Evolutionary conservation across 1,284 basidiomycete genomes (phyloP), one percentile per base, ranked within the genome.

Genomic region (Schizopora paradoxa): DNA sequence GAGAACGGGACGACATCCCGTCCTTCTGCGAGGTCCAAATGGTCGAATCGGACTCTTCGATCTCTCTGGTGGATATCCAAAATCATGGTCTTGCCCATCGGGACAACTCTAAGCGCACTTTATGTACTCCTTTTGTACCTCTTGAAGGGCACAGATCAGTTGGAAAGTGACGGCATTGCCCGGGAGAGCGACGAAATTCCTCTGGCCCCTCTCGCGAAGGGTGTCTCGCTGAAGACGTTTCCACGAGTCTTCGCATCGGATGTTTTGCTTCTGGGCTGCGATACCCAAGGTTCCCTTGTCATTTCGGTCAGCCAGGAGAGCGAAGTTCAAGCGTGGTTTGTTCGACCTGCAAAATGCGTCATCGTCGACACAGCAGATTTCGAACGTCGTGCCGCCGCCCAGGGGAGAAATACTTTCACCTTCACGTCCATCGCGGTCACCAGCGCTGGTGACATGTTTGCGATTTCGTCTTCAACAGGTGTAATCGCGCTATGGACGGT

Each of bases 101-200:
- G 80, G 2, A 72, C 73, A 1, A 95, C 92, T 0, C 86, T 87
- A 2, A 67, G 76, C 26, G 63, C 78, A 1, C 72, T 98, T 2
- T 97, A 89, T 62, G 72, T 77, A 6, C 66, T 98, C 16, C 68
- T 96, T 10, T 73, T 91, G n/a, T 94, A 94, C 60, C 73, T 99
- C 1, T 70, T 97, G 48, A 95, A 95, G 66, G 86, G 96, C 54
- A 81, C 91, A 0, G 92, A 98, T 51, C 74, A 93, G 1, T 75
- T 97, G 11, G 92, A 94, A 57, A n/a, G n/a, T n/a, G n/a, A n/a
- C n/a, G n/a, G n/a, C n/a, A 85, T 86, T 4, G 91, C 93, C 58
- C 73, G 83, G 34, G 55, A 60, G 1, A 64, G 67, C 5, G 45
- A 53, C 8, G 60, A 58, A 18, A 60, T 45, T 4, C 56, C 67